Evolutionary conservation across 768 basidiomycete species (phyloP).

Genomic region (Trametes cubensis): DNA sequence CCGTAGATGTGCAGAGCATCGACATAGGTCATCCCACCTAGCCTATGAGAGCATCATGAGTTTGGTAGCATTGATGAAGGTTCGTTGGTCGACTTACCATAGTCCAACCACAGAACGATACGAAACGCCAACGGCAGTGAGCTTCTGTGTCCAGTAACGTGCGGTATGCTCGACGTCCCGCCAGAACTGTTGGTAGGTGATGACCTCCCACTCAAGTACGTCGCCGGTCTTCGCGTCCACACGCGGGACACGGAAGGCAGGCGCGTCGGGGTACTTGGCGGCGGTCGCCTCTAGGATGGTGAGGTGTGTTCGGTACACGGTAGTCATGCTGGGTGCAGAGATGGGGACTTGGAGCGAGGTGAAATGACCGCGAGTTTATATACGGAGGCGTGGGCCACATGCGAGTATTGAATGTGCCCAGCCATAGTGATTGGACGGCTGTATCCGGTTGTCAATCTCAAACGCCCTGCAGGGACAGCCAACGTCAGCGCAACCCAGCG

Average conservation of each 20-base stretch:
- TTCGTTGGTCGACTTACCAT: conserved; percentile 51
- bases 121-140: conserved; percentile 50
- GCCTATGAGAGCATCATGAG: conserved; percentile 46
- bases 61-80: neutral
- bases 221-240: conserved; percentile 45
- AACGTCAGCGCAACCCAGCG: conserved; percentile 19
- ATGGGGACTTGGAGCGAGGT: conserved; percentile 15
- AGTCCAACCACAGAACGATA: conserved; percentile 67
- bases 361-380: conserved; percentile 9
- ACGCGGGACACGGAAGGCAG: conserved; percentile 65
- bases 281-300: conserved; percentile 62
- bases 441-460: conserved; percentile 25
- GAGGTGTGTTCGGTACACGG: conserved; percentile 48
- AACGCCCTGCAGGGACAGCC: conserved; percentile 22
- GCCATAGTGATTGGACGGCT: conserved; percentile 23
- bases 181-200: conserved; percentile 68
- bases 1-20: conserved; percentile 78
- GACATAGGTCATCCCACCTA: conserved; percentile 70
- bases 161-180: conserved; percentile 67
- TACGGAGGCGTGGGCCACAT: conserved; percentile 15
- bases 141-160: conserved; percentile 59
- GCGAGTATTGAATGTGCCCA: conserved; percentile 19
- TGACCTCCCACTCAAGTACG: conserved; percentile 56
- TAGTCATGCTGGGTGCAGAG: conserved; percentile 26
- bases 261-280: conserved; percentile 47